Percentiles rank a stretch among this genome's conserved stretches.
Conservation (phyloP, 345 rosid genomes). For the Hibiscus syriacus region DNA sequence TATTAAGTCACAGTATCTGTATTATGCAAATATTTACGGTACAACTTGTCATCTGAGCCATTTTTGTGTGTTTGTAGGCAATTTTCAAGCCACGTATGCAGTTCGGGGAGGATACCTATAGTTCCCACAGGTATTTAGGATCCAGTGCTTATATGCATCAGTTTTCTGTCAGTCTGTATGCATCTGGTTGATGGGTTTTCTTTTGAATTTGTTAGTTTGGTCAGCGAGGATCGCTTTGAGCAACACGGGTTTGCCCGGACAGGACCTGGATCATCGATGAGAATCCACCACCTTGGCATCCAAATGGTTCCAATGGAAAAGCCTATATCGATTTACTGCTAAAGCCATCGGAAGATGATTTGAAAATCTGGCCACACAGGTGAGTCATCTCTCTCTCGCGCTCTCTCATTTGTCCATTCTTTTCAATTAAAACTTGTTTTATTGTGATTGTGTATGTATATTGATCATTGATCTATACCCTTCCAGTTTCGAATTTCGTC, state of each 20-base stretch:
- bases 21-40: not conserved
- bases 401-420: not conserved
- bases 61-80: conserved; percentile 40
- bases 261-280: conserved; percentile 70
- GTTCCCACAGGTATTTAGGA: conserved; percentile 70
- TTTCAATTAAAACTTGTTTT: not conserved
- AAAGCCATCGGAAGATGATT: conserved; percentile 73
- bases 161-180: not conserved
- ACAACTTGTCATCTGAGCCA: not conserved
- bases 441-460: not conserved
- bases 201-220: conserved; percentile 50
- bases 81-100: conserved; percentile 68
- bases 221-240: conserved; percentile 64
- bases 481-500: conserved; percentile 87
- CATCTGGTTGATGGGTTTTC: conserved; percentile 9
- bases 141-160: not conserved
- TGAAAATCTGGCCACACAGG: conserved; percentile 88
- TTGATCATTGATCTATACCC: conserved; percentile 2
- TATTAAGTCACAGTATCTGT: not conserved
- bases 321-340: conserved; percentile 64
- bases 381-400: too few species aligned
- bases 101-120: conserved; percentile 87
- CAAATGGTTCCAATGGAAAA: conserved; percentile 45
- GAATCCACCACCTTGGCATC: conserved; percentile 58
- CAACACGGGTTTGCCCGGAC: conserved; percentile 97